A percentile compares a stretch with the other conserved stretches of the same genome.
phyloP scores from a whole-genome alignment of 805 yeast genomes.

The Yarrowia sp. region DNA sequence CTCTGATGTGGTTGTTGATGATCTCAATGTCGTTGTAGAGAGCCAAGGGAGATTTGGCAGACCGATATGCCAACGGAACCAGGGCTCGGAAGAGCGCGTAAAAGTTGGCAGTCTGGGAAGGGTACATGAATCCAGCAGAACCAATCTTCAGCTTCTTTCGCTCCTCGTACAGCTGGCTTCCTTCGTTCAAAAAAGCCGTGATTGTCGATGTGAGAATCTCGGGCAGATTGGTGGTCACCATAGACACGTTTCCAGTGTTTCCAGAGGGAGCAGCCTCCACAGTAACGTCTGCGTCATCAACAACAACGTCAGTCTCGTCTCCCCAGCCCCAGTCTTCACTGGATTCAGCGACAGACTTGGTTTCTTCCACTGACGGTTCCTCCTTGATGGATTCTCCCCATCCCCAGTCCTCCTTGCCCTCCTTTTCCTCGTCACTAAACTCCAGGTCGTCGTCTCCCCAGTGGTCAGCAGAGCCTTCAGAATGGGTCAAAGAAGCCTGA shows the following conservation, averaged over 20 bases:
- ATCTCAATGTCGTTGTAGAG: slow-evolving; percentile 24
- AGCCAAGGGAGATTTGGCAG: slow-evolving; percentile 8
- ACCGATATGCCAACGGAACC: slow-evolving; percentile 27
- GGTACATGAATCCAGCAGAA: slow-evolving; percentile 19
- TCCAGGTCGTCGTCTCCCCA: slow-evolving; percentile 31
- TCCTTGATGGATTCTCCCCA: slow-evolving; percentile 13
- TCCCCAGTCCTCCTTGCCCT: slow-evolving; percentile 18
- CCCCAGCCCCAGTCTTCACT: slow-evolving; percentile 33
- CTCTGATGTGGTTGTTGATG: not conserved
- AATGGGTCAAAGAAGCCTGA: not conserved
- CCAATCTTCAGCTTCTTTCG: not conserved
- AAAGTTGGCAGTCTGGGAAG: slow-evolving; percentile 26
- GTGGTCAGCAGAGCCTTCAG: slow-evolving; percentile 14
- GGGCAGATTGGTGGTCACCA: slow-evolving; percentile 10
- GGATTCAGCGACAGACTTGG: slow-evolving; percentile 4
- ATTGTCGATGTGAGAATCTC: slow-evolving; percentile 18
- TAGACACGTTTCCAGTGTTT: not conserved
- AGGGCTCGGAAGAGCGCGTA: slow-evolving; percentile 32
- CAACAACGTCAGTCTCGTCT: slow-evolving; percentile 27
- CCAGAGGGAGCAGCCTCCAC: not conserved
- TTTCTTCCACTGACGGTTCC: slow-evolving; percentile 24
- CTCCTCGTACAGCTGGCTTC: slow-evolving; percentile 4
- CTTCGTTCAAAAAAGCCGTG: slow-evolving; percentile 24
- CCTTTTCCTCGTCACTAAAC: slow-evolving; percentile 27
- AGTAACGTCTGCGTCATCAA: not conserved